A percentile compares a stretch with the other conserved stretches of the same genome.
Evolutionary conservation across 2,329 filamentous ascomycete genomes (phyloP).

Genomic region (Aspergillus aculeatinus): DNA sequence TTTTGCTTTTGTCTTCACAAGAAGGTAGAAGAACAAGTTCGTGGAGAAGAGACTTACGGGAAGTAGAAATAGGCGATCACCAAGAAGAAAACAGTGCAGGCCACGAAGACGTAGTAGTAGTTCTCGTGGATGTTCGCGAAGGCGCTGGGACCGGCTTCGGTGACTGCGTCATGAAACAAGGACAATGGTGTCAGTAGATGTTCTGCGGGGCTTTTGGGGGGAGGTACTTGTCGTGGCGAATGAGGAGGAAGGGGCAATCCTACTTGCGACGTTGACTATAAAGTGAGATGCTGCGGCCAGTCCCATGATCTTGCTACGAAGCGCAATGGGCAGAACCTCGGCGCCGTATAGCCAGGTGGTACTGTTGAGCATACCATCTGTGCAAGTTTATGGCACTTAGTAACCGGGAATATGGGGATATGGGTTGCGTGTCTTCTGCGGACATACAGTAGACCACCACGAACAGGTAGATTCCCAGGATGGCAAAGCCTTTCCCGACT

Average conservation of each 20-base stretch:
- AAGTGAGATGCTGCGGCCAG: constrained; percentile 55
- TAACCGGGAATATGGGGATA: background rate
- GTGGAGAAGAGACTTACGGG: constrained; percentile 39
- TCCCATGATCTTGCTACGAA: constrained; percentile 58
- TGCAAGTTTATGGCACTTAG: no score
- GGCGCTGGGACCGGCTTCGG: constrained; percentile 56
- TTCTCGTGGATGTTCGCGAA: constrained; percentile 60
- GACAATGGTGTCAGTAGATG: no score
- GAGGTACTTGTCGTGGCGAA: no score
- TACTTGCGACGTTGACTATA: constrained; percentile 54
- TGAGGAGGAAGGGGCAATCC: constrained; percentile 6
- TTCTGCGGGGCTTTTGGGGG: no score
- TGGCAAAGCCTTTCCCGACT: constrained; percentile 59
- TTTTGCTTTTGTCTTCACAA: background rate
- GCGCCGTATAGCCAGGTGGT: constrained; percentile 58
- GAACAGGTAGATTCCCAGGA: constrained; percentile 61
- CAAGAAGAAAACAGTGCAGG: constrained; percentile 53
- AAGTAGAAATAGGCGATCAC: constrained; percentile 56
- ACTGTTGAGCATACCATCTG: constrained; percentile 54
- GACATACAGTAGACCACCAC: constrained; percentile 55
- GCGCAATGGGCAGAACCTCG: constrained; percentile 54
- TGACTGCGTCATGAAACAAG: constrained; percentile 35
- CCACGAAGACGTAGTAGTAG: constrained; percentile 62
- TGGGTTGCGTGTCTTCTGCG: background rate
- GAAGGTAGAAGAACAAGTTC: background rate